Base-by-base conservation (phyloP, 768 basidiomycete species). In the Leccinum subgranulosum region DNA sequence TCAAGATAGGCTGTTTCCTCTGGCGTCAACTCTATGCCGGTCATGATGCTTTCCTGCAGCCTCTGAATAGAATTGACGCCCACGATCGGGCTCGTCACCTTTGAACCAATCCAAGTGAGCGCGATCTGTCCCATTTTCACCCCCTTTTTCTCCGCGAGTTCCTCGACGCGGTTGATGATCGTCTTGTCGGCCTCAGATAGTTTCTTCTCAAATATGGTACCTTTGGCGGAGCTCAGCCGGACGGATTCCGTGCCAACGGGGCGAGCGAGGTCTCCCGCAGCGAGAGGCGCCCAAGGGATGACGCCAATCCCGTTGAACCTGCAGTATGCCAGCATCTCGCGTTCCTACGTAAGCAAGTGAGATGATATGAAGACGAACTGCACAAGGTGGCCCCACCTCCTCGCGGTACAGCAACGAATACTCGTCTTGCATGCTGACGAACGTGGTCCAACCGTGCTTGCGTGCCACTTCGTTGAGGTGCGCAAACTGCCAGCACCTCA, bases 361-460 rank as follows among this genome's bases (percentile, higher is more conserved):
- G 12, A 19, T 23, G 17, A 10, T n/a, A 2, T 10, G 25, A 25
- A 21, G 3, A 19, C 4, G 1, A 41, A 8, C 36, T 17, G 17
- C 9, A 39, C n/a, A n/a, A n/a, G 39, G 9, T 8, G 15, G n/a
- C n/a, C 36, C 39, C 39, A 74, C 80, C 69, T 84, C 81, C 57
- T 82, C 78, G 19, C 81, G 73, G 65, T 85, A 84, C 23, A 84
- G 73, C 7, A 82, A 66, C 19, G 75, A 80, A 59, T 84, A 77
- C 51, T 80, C 77, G 49, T 77, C 75, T 68, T 84, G 83, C 75
- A 84, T 81, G 51, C 81, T 79, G 52, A 82, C 73, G 59, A 85
- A 85, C 58, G 74, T 78, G 5, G 83, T 81, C 75, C 81, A 81
- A 3, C 76, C 79, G 41, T 79, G 69, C 50, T 69, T 69, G 47